Evolutionary conservation across 768 basidiomycete genomes (phyloP).

Genomic region (Amanita brunnescens): DNA sequence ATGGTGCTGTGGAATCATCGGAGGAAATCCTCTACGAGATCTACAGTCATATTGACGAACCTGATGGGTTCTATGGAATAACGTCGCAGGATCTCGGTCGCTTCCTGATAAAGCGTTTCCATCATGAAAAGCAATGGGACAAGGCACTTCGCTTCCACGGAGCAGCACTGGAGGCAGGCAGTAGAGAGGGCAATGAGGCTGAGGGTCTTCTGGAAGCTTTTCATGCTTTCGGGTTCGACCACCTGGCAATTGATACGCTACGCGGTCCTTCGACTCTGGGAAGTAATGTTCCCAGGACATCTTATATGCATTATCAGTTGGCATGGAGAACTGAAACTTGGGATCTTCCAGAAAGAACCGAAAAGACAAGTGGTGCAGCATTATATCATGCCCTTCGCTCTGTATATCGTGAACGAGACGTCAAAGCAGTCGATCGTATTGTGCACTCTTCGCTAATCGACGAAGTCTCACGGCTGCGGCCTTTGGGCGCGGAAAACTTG

Average conservation of each 20-base stretch:
- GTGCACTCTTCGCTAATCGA: constrained; percentile 42
- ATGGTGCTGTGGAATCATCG: constrained; percentile 19
- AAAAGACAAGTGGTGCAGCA: constrained; percentile 40
- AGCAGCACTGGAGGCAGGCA: constrained; percentile 65
- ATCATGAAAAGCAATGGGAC: constrained; percentile 90
- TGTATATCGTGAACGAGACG: constrained; percentile 70
- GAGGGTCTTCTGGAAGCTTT: constrained; percentile 73
- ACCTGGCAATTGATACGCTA: constrained; percentile 68
- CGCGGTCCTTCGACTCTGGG: constrained; percentile 29
- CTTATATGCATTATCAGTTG: constrained; percentile 61
- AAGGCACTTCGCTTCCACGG: constrained; percentile 89
- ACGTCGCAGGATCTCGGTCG: constrained; percentile 65
- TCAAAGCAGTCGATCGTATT: constrained; percentile 33
- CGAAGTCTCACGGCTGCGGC: constrained; percentile 58
- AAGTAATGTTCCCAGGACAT: constrained; percentile 19
- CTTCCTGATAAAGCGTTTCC: constrained; percentile 77
- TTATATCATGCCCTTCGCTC: constrained; percentile 78
- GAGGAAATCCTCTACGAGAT: constrained; percentile 84
- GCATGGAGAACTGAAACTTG: constrained; percentile 95
- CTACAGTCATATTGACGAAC: constrained; percentile 93
- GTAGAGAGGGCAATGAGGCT: constrained; percentile 30
- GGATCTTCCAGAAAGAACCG: constrained; percentile 73
- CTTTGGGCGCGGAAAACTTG: constrained; percentile 71
- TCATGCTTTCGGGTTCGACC: constrained; percentile 85
- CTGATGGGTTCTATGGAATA: constrained; percentile 97